Evolutionary conservation across 1,139 yeast species (phyloP), one percentile per base, ranked within the genome.

Genomic region (Sugiyamaella paludigena): DNA sequence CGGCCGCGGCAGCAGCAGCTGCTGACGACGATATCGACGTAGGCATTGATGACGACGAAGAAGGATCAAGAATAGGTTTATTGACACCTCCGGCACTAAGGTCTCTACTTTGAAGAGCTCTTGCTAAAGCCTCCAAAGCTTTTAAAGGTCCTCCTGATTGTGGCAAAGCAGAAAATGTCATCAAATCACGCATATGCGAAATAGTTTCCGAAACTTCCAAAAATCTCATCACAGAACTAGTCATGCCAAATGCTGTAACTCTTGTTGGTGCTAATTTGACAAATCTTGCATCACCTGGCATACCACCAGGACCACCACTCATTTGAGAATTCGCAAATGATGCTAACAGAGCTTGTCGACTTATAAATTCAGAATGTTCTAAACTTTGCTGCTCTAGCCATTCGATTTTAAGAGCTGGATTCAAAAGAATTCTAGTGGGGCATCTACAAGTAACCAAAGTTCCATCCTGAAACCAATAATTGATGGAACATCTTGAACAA

Each of bases 181-280:
- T 82, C 49, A 85, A 68, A 29, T 84, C 80, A 50, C 78, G 76
- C 58, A 87, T 73, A 52, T 79, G 79, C 0, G 87, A 75, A 86
- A 87, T 83, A 1, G 84, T 83, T 65, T 86, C 94, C 40, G 88
- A 78, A 2, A 86, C 78, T 64, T 87, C 92, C 69, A 87, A 66
- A 31, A 83, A 73, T 47, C 91, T 70, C 79, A 85, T 76, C 2
- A 87, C 82, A 32, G 75, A 74, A 42, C 78, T 81, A 45, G 79
- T 79, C n/a, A 84, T 67, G 0, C 95, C 95, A 54, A 78, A 79
- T 48, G 78, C 72, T 19, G 80, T 65, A 36, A 65, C 59, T 31
- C 55, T 56, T 15, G 61, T 54, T 9, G 58, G 60, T 2, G 60
- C 48, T 31, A 61, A 36, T 33, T 47, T 43, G 36, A 48, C 51